Percentiles rank a stretch among this genome's conserved stretches.
phyloP scores from a whole-genome alignment of 2,329 filamentous ascomycete genomes.

The Chaetomiaceae sp. region DNA sequence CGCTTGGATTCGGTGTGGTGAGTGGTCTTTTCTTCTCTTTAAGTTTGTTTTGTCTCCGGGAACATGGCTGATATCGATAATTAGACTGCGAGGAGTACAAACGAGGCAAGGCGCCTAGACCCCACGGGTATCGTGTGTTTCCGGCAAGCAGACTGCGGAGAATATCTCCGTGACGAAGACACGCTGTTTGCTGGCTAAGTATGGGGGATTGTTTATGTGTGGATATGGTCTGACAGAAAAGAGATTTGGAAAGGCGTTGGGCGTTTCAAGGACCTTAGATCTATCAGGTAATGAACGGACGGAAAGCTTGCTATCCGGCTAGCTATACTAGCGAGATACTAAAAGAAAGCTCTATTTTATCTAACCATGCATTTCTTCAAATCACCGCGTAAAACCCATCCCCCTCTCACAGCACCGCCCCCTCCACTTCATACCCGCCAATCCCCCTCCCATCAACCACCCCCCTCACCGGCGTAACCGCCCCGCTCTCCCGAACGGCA shows the following conservation, averaged over 20 bases:
- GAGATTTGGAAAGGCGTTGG: conserved; percentile 16
- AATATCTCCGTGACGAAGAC: conserved; percentile 84
- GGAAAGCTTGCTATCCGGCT: background rate
- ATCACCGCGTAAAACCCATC: background rate
- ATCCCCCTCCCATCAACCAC: conserved; percentile 21
- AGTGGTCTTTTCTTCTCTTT: background rate
- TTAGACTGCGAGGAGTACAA: conserved; percentile 72
- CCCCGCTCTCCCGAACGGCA: conserved; percentile 43
- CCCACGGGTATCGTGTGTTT: conserved; percentile 88
- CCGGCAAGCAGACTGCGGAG: conserved; percentile 87
- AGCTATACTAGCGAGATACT: conserved; percentile 6
- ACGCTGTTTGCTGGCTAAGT: conserved; percentile 57
- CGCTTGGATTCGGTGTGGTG: conserved; percentile 73
- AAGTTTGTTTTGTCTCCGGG: too few species aligned
- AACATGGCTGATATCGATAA: conserved; percentile 42
- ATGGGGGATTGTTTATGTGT: background rate
- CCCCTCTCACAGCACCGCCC: conserved; percentile 8
- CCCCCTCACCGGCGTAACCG: conserved; percentile 38
- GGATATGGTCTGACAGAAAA: conserved; percentile 3
- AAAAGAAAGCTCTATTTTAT: conserved; percentile 10
- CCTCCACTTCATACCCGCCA: conserved; percentile 24
- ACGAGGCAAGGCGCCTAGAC: conserved; percentile 77
- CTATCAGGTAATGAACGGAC: too few species aligned
- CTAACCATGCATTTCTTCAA: background rate
- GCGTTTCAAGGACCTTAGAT: too few species aligned